A percentile compares a stretch with the other conserved stretches of the same genome.
Evolutionary conservation across 306 rosid genomes (phyloP).

Genomic region (Prunus persica): DNA sequence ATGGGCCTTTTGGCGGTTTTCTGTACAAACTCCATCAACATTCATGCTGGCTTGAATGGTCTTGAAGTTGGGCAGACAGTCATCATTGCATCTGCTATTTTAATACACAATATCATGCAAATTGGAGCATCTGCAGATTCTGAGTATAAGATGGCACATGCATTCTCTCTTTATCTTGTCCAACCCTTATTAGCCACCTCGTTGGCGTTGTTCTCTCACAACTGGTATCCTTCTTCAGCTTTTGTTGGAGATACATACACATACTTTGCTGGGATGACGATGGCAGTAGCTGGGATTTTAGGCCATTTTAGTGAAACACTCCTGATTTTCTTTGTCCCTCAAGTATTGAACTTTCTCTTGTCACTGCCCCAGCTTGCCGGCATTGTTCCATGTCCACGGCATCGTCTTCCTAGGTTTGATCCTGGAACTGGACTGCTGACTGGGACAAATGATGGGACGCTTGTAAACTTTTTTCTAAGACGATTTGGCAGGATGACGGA

Average conservation of each 20-base stretch:
- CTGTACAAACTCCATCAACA: conserved; percentile 91
- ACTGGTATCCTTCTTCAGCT: conserved; percentile 91
- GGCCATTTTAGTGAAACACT: conserved; percentile 97
- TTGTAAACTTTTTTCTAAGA: conserved; percentile 80
- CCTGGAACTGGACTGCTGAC: conserved; percentile 81
- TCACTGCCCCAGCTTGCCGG: conserved; percentile 98
- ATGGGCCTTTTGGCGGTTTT: conserved; percentile 95
- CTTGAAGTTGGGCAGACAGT: conserved; percentile 94
- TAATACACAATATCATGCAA: conserved; percentile 81
- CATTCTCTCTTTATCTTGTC: conserved; percentile 72
- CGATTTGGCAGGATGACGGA: conserved; percentile 69
- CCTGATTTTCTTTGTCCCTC: conserved; percentile 88
- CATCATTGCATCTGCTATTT: conserved; percentile 70
- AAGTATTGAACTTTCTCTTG: conserved; percentile 86
- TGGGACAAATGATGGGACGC: conserved; percentile 98
- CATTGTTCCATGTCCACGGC: conserved; percentile 86
- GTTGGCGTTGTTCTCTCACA: conserved; percentile 62
- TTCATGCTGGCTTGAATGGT: conserved; percentile 92
- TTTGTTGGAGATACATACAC: conserved; percentile 97
- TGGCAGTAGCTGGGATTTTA: conserved; percentile 93
- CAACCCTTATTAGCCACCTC: conserved; percentile 88
- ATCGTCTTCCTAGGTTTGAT: conserved; percentile 88
- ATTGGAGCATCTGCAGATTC: conserved; percentile 69
- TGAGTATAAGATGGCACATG: conserved; percentile 81
- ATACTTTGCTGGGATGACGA: conserved; percentile 98